Conservation (phyloP, 2,329 filamentous ascomycete species). For the Colletotrichum sp. region DNA sequence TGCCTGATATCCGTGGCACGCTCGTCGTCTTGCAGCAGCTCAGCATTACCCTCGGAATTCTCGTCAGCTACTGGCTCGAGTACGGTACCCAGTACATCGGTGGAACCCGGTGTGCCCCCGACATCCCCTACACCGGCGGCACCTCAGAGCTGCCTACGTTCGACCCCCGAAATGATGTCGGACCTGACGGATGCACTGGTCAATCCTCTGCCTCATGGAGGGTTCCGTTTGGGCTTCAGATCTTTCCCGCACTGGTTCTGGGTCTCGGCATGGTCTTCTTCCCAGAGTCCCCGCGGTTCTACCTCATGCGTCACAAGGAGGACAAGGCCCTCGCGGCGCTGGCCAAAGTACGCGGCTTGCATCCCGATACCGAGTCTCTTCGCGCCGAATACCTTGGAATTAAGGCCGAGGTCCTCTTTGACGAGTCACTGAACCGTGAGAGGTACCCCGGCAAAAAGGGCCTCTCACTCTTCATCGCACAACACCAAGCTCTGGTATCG, state of each 20-base stretch:
- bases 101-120: conserved; percentile 50
- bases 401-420: conserved; percentile 40
- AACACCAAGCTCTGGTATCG: conserved; percentile 34
- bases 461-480: conserved; percentile 31
- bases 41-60: conserved; percentile 46
- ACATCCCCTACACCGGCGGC: conserved; percentile 50
- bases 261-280: conserved; percentile 61
- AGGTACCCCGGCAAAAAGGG: conserved; percentile 34
- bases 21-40: conserved; percentile 50
- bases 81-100: conserved; percentile 46
- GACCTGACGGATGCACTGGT: conserved; percentile 38
- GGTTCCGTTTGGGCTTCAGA: conserved; percentile 53
- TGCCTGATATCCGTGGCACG: conserved; percentile 52
- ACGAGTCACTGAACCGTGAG: conserved; percentile 32
- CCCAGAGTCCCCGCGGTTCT: conserved; percentile 39
- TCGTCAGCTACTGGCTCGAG: conserved; percentile 47
- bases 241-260: conserved; percentile 58
- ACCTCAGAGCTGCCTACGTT: conserved; percentile 41
- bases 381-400: conserved; percentile 37
- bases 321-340: conserved; percentile 34
- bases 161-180: conserved; percentile 46
- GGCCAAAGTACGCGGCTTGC: conserved; percentile 35
- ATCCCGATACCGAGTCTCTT: conserved; percentile 33
- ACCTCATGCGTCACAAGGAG: conserved; percentile 33
- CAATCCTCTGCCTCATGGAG: conserved; percentile 50